Percentiles rank a stretch among this genome's conserved stretches.
Conservation (phyloP, 176 grass and related monocot species). For the Thalia dealbata region DNA sequence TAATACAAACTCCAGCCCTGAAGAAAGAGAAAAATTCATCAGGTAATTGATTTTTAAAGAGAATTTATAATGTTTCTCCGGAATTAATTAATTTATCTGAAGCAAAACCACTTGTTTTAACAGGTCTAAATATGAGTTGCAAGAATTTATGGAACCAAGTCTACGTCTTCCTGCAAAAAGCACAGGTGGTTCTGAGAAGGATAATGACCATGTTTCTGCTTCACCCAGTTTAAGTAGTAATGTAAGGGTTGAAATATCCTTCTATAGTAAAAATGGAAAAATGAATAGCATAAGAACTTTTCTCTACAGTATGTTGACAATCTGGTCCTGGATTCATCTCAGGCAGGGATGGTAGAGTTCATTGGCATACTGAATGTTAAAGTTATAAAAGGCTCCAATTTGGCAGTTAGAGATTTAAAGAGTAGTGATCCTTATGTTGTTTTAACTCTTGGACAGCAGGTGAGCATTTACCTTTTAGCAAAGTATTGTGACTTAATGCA, state of each 20-base stretch:
- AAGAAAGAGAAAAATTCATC: conserved; percentile 65
- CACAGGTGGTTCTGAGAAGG: conserved; percentile 24
- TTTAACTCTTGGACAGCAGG: conserved; percentile 62
- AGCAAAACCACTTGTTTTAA: conserved; percentile 2
- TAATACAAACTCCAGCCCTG: conserved; percentile 38
- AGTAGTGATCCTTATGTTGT: conserved; percentile 66
- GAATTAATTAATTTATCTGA: background rate
- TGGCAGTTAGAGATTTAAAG: conserved; percentile 58
- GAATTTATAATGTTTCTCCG: background rate
- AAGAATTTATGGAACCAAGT: conserved; percentile 81
- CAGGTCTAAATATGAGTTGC: conserved; percentile 71
- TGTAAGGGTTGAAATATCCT: conserved; percentile 12
- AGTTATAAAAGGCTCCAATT: conserved; percentile 60
- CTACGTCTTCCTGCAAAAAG: conserved; percentile 54
- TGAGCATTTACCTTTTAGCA: conserved; percentile 17
- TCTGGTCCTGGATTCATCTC: conserved; percentile 7
- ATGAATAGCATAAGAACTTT: background rate
- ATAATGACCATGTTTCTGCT: conserved; percentile 13
- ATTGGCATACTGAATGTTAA: conserved; percentile 71
- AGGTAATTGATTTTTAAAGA: conserved; percentile 23
- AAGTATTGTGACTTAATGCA: background rate
- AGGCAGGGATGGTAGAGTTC: conserved; percentile 75
- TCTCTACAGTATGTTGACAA: background rate
- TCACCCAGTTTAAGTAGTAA: conserved; percentile 43
- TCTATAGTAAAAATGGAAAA: background rate